Base-by-base conservation (phyloP, 352 stramenopile species). In the Aphanomyces astaci region DNA sequence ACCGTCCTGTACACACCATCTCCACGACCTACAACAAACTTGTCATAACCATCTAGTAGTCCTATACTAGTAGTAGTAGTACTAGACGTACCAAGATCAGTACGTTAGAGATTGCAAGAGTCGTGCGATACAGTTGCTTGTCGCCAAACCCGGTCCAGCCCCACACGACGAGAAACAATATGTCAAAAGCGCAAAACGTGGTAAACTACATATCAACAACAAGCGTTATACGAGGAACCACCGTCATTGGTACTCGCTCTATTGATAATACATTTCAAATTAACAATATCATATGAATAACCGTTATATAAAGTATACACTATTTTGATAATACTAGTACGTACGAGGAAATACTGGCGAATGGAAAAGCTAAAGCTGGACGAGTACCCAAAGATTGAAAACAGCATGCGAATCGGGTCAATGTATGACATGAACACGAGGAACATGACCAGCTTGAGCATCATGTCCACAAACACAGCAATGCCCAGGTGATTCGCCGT, bases 351-450 rank as follows among this genome's bases (percentile, higher is more conserved):
- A 17, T 68, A 68, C 24, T 60, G 46, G 13, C 49, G 49, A n/a
- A 52, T 51, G 17, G 39, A 39, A 68, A 68, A 68, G 62, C 49
- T 68, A 31, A 68, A 68, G 22, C 49, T 52, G 10, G 49, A 59
- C 43, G 62, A 68, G 39, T 68, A 68, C 4, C 62, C 62, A 51
- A 68, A 60, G 43, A 68, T 68, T 11, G 62, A 68, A 24, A 68
- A 59, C 43, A 68, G 9, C 62, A 68, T 68, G 10, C 62, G 62
- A 9, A 68, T 51, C 32, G 62, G 62, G 27, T 68, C 62, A 31
- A 59, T 52, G 62, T 68, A 68, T 4, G 62, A 59, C 62, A 68
- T 68, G 43, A 68, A 68, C 30, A 68, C 62, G 43, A 68, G 48
- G 31, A 68, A 68, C 62, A 68, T 68, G 43, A 68, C 43, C 4